Conservation (phyloP, 2,329 filamentous ascomycete species). For the Arthroderma sp. region DNA sequence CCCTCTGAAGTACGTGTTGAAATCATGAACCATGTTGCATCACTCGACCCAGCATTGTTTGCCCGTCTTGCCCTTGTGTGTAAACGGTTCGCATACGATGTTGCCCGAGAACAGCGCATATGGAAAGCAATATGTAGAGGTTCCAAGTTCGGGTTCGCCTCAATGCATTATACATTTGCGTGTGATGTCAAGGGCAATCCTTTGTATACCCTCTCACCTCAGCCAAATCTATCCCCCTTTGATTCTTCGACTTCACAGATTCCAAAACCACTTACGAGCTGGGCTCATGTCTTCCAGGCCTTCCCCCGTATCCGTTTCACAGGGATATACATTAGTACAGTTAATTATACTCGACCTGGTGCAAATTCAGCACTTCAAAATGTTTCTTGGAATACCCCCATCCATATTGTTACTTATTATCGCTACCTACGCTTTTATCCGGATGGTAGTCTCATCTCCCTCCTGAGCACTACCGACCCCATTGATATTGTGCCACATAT, state of each 20-base stretch:
- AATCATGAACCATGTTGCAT: conserved; percentile 61
- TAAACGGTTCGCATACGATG: conserved; percentile 73
- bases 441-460: conserved; percentile 68
- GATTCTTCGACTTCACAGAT: conserved; percentile 29
- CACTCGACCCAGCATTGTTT: conserved; percentile 64
- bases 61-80: conserved; percentile 67
- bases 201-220: conserved; percentile 19
- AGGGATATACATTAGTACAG: conserved; percentile 89
- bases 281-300: conserved; percentile 59
- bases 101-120: conserved; percentile 68
- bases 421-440: conserved; percentile 92
- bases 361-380: conserved; percentile 53
- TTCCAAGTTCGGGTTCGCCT: conserved; percentile 59
- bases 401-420: conserved; percentile 96
- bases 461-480: conserved; percentile 71
- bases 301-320: conserved; percentile 86
- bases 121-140: conserved; percentile 69
- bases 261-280: conserved; percentile 35
- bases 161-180: conserved; percentile 71
- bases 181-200: conserved; percentile 42
- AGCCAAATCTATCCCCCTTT: conserved; percentile 23
- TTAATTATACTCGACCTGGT: conserved; percentile 83
- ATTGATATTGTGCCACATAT: conserved; percentile 77
- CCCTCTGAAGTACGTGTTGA: conserved; percentile 77
- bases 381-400: conserved; percentile 64